Percentiles rank a stretch among this genome's conserved stretches.
phyloP scores from a whole-genome alignment of 2,329 filamentous ascomycete genomes.

The Sporothrix schenckii region DNA sequence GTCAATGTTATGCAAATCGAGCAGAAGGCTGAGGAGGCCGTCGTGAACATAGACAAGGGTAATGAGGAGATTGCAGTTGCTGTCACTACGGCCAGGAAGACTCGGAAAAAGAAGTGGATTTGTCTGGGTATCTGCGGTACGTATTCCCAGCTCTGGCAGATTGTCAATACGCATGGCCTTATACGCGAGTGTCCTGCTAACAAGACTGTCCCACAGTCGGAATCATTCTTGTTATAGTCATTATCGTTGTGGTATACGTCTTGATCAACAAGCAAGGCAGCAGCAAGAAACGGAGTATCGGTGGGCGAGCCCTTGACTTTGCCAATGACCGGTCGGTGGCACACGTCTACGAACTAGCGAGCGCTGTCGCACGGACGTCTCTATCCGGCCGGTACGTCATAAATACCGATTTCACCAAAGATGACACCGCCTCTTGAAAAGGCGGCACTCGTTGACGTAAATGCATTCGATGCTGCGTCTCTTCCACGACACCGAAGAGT shows the following conservation, averaged over 20 bases:
- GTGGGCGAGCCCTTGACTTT: slow-evolving; percentile 38
- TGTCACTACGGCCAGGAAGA: slow-evolving; percentile 76
- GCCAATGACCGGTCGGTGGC: slow-evolving; percentile 35
- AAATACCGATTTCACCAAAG: slow-evolving; percentile 34
- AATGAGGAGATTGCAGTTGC: slow-evolving; percentile 83
- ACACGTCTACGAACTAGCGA: slow-evolving; percentile 37
- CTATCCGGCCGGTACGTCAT: slow-evolving; percentile 30
- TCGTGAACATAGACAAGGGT: slow-evolving; percentile 80
- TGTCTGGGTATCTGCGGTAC: slow-evolving; percentile 75
- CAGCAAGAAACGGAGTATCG: slow-evolving; percentile 41
- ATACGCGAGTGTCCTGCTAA: slow-evolving; percentile 27
- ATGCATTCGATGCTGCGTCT: not conserved
- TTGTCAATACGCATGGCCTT: not conserved
- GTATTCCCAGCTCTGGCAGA: slow-evolving; percentile 38
- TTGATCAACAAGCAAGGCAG: slow-evolving; percentile 46
- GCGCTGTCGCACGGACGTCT: slow-evolving; percentile 35
- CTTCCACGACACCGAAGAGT: not conserved
- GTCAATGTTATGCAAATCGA: slow-evolving; percentile 79
- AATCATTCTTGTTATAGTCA: slow-evolving; percentile 57
- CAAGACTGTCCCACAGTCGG: slow-evolving; percentile 45
- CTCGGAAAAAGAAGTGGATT: slow-evolving; percentile 95
- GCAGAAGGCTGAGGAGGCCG: slow-evolving; percentile 81
- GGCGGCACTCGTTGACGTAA: not conserved
- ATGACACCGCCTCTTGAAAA: not conserved
- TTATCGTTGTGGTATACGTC: slow-evolving; percentile 56